A percentile compares a stretch with the other conserved stretches of the same genome.
These are phyloP conservation scores for Micromonas commoda DNA, from an alignment of 139 green algal species.

Conservation along the genomic window DNA sequence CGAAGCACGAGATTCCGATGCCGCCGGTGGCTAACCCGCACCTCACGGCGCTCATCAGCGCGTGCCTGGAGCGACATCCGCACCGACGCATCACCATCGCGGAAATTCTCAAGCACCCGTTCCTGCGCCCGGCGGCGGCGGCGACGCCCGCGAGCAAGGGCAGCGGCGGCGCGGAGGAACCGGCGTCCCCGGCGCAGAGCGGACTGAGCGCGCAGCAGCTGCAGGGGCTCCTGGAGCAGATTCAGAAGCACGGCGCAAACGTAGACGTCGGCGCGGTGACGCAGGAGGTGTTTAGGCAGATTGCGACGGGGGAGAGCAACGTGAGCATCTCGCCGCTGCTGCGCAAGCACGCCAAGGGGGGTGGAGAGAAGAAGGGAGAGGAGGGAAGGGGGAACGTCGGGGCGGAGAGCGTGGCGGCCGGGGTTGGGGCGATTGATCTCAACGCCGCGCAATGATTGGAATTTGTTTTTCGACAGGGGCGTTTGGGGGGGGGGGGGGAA, in stretches of 20 bases:
- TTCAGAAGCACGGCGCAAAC: constrained; percentile 11
- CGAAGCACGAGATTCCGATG: constrained; percentile 56
- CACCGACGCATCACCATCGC: constrained; percentile 72
- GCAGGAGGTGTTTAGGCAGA: constrained; percentile 62
- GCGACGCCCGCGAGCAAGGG: not conserved
- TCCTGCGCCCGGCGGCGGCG: constrained; percentile 47
- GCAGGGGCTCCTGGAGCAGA: constrained; percentile 9
- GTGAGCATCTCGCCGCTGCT: constrained; percentile 30
- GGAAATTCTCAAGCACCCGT: constrained; percentile 79
- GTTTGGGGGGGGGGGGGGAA: not conserved
- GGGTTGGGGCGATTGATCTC: not conserved
- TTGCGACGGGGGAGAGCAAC: constrained; percentile 37
- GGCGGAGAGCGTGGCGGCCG: not conserved
- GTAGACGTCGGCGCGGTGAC: constrained; percentile 57
- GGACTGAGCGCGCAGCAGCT: not conserved
- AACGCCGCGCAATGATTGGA: constrained; percentile 1
- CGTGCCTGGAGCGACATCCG: constrained; percentile 80
- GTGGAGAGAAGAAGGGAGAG: too few relatives aligned
- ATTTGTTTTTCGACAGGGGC: not conserved
- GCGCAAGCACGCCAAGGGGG: not conserved
- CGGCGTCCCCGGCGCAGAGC: not conserved
- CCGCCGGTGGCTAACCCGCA: constrained; percentile 52
- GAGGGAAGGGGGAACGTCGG: not conserved
- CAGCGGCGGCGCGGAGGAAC: not conserved
- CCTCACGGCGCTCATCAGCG: constrained; percentile 64